Percentiles rank a stretch among this genome's conserved stretches.
phyloP scores from a whole-genome alignment of 208 protist genomes.

The Leptomonas seymouri region DNA sequence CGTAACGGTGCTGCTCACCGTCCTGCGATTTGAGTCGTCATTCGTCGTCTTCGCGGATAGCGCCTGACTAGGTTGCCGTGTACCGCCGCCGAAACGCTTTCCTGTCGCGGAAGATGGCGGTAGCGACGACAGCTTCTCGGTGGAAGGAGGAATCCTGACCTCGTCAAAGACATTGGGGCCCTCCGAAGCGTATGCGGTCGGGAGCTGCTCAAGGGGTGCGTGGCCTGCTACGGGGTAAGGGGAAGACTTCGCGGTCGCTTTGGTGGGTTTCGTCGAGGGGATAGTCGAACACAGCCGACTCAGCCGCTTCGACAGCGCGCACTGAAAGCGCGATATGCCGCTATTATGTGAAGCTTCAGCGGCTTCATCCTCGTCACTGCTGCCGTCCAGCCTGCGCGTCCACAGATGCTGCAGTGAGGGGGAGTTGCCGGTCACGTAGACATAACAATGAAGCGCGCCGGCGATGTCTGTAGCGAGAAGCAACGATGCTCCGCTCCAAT shows the following conservation, averaged over 20 bases:
- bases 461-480: conserved; percentile 22
- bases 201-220: not conserved
- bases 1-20: not conserved
- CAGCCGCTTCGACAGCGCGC: conserved; percentile 22
- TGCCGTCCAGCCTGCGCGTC: conserved; percentile 3
- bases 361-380: not conserved
- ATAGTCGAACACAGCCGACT: not conserved
- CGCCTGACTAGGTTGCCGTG: not conserved
- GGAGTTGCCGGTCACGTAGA: not conserved
- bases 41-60: not conserved
- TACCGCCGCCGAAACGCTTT: not conserved
- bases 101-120: not conserved
- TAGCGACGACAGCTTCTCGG: not conserved
- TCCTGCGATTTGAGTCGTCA: not conserved
- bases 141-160: not conserved
- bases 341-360: no score
- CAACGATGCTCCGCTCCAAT: not conserved
- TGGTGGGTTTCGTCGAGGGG: not conserved
- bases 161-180: conserved; percentile 8
- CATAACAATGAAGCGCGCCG: conserved; percentile 29
- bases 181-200: not conserved
- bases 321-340: no score
- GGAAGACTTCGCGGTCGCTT: not conserved
- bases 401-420: conserved; percentile 7
- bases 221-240: not conserved